A percentile compares a stretch with the other conserved stretches of the same genome.
phyloP scores from a whole-genome alignment of 2,329 filamentous ascomycete genomes.

The Paraconiothyrium sp. region DNA sequence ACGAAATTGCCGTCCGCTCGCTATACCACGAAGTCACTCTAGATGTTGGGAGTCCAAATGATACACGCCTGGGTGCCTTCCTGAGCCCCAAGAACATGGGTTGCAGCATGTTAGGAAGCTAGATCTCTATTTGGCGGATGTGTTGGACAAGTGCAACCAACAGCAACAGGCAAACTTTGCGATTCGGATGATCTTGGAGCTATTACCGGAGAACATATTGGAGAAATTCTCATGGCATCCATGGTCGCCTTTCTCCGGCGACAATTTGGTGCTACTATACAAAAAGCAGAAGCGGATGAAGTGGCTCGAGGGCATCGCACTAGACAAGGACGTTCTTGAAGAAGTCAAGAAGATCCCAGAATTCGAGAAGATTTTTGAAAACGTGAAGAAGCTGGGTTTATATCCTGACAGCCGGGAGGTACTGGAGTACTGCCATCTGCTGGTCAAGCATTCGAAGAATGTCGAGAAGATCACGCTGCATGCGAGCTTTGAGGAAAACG shows the following conservation, averaged over 20 bases:
- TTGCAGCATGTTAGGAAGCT: constrained; percentile 58
- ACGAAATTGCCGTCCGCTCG: constrained; percentile 56
- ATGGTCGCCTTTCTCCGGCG: constrained; percentile 58
- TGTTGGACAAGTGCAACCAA: constrained; percentile 56
- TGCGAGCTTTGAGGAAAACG: constrained; percentile 55
- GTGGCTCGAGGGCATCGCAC: constrained; percentile 59
- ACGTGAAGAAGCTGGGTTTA: constrained; percentile 55
- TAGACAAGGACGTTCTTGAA: constrained; percentile 54
- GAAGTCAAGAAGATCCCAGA: constrained; percentile 54
- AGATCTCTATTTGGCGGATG: constrained; percentile 57
- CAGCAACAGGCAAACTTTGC: constrained; percentile 58
- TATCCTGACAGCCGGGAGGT: constrained; percentile 59
- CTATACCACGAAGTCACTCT: constrained; percentile 59
- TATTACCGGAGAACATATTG: constrained; percentile 59
- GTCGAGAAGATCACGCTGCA: constrained; percentile 60
- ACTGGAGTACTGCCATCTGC: constrained; percentile 54
- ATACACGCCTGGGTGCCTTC: constrained; percentile 56
- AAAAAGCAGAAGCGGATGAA: constrained; percentile 60
- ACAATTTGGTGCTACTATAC: constrained; percentile 59
- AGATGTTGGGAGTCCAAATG: constrained; percentile 56
- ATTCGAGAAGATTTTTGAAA: constrained; percentile 53
- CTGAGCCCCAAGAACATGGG: constrained; percentile 59
- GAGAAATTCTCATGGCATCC: constrained; percentile 63
- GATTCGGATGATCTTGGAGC: constrained; percentile 59
- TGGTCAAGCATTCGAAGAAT: constrained; percentile 53